These are phyloP conservation scores for Chrysosporium queenslandicum DNA, from an alignment of 2,329 filamentous ascomycete species.

Conservation along the genomic window DNA sequence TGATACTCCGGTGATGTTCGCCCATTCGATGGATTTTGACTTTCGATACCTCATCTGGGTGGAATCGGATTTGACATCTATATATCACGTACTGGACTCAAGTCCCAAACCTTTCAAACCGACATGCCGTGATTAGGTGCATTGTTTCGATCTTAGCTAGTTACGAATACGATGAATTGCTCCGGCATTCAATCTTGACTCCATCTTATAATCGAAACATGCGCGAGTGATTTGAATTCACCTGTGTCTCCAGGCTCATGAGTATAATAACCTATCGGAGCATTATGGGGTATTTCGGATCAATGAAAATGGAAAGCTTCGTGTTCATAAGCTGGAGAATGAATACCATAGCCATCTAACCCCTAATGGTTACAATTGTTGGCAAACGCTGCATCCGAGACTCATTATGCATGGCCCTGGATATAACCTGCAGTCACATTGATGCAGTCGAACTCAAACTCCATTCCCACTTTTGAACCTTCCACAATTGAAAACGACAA, in stretches of 20 bases:
- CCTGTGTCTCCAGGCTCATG: neutral
- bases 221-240: neutral
- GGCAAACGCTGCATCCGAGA: slow-evolving; percentile 10
- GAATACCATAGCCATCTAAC: slow-evolving; percentile 11
- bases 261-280: neutral
- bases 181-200: neutral
- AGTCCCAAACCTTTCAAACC: no score
- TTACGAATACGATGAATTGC: no score
- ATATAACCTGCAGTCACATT: slow-evolving; percentile 13
- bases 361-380: slow-evolving; percentile 11
- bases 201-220: neutral
- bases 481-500: slow-evolving; percentile 7
- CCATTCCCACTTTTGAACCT: slow-evolving; percentile 12
- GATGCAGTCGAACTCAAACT: slow-evolving; percentile 10
- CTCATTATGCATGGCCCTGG: slow-evolving; percentile 12
- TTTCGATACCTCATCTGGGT: no score
- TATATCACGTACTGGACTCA: no score
- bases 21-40: no score
- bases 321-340: slow-evolving; percentile 10
- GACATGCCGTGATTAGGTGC: no score
- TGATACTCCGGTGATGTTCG: no score
- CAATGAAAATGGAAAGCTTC: slow-evolving; percentile 6
- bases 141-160: no score
- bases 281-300: neutral
- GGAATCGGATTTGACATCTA: no score